Conservation (phyloP, 352 stramenopile species). For the Peronospora farinosa region DNA sequence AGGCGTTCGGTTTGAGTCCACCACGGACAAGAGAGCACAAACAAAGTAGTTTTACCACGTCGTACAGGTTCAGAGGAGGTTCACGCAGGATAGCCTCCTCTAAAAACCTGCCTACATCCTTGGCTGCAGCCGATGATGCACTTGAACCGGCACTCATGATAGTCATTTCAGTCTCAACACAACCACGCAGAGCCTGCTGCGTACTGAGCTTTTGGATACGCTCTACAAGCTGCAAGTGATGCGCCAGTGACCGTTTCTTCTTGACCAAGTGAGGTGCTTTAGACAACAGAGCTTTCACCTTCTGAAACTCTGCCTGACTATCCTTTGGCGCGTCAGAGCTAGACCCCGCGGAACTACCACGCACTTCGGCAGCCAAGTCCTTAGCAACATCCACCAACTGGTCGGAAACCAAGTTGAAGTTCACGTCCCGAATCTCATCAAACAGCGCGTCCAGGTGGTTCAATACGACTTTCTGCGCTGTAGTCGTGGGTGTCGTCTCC, state of each 20-base stretch:
- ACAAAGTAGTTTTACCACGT: too few relatives aligned
- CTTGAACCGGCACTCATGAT: constrained; percentile 24
- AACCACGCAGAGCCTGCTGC: constrained; percentile 49
- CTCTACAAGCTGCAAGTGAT: constrained; percentile 45
- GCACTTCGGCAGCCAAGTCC: constrained; percentile 44
- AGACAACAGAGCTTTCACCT: too few relatives aligned
- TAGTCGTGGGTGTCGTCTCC: constrained; percentile 2
- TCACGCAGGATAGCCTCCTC: too few relatives aligned
- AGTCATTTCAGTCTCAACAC: constrained; percentile 77
- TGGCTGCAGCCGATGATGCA: too few relatives aligned
- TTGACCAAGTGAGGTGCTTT: too few relatives aligned
- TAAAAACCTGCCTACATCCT: too few relatives aligned
- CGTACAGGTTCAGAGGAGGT: too few relatives aligned
- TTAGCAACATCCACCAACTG: constrained; percentile 48
- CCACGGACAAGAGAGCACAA: too few relatives aligned
- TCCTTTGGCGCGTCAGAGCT: constrained; percentile 16
- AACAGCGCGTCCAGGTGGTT: constrained; percentile 26
- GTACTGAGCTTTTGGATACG: constrained; percentile 54
- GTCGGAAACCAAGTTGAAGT: constrained; percentile 64
- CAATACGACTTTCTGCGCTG: constrained; percentile 50
- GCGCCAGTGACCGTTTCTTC: too few relatives aligned
- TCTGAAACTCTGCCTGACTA: constrained; percentile 1
- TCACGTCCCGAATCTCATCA: constrained; percentile 63
- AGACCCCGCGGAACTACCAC: constrained; percentile 19
- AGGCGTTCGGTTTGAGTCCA: too few relatives aligned